Evolutionary conservation across 1,284 basidiomycete genomes (phyloP).

Genomic region (Fomitopsis pinicola): DNA sequence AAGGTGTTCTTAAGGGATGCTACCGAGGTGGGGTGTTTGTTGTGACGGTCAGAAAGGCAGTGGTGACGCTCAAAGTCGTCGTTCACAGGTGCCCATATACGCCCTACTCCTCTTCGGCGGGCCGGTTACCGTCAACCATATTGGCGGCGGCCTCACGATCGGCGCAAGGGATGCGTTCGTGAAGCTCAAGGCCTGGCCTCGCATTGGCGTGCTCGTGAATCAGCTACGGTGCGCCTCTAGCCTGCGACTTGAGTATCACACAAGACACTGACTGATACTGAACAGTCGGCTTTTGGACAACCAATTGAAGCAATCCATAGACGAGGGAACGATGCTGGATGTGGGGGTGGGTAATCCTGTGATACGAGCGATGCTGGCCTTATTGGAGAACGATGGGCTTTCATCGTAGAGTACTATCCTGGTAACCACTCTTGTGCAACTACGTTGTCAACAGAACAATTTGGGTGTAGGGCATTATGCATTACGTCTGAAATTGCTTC

Average conservation of each 20-base stretch:
- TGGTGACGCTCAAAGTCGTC: neutral
- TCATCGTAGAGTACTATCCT: conserved; percentile 7
- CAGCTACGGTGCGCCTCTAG: conserved; percentile 63
- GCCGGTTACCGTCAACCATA: conserved; percentile 72
- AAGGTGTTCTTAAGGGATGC: conserved; percentile 88
- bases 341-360: conserved; percentile 52
- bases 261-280: neutral
- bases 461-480: too few relatives aligned
- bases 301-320: conserved; percentile 58
- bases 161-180: conserved; percentile 47
- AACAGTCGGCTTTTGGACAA: conserved; percentile 64
- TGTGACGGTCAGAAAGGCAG: neutral
- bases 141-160: conserved; percentile 72
- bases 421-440: neutral
- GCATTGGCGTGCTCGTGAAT: conserved; percentile 88
- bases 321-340: conserved; percentile 47
- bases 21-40: conserved; percentile 55
- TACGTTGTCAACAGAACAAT: too few relatives aligned
- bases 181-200: conserved; percentile 77
- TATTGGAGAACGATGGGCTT: conserved; percentile 61
- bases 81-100: conserved; percentile 73
- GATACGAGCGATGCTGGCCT: conserved; percentile 63
- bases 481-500: too few relatives aligned
- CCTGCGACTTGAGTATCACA: neutral
- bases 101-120: conserved; percentile 85